Evolutionary conservation across 2,329 filamentous ascomycete species (phyloP), one percentile per base, ranked within the genome.

Genomic region (Aaosphaeria arxii): DNA sequence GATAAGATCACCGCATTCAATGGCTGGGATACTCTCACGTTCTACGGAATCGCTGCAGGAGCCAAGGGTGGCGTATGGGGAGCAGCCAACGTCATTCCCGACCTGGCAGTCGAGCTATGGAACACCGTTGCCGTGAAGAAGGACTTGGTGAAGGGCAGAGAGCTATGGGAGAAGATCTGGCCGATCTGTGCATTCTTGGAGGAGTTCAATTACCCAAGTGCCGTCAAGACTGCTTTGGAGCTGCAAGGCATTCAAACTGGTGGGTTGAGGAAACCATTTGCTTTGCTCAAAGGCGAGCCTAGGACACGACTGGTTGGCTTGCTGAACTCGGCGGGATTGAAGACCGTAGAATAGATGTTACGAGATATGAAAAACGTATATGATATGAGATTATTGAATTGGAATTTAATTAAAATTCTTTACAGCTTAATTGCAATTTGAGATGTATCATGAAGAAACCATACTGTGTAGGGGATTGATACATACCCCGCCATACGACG

Each of bases 21-120:
- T 47, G 77, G 77, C 1, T 80, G 77, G 77, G 77, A 80, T 49
- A 79, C 76, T 0, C 61, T 80, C 11, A 80, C 77, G 0, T 80
- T 80, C 56, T 79, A 79, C 51, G 76, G 77, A 7, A 61, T 80
- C 7, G 74, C 73, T 0, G 76, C 76, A 1, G 77, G 77, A 0
- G 74, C 75, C 6, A 74, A 74, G 41, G 77, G 77, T 3, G 74
- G 72, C 3, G 73, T 79, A 1, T 79, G 77, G 77, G 77, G 77
- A 1, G 74, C 77, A 0, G 72, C 76, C 2, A 79, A 80, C 48
- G 64, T 79, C 11, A 74, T 79, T 7, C 77, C 77, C 0, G 76
- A 79, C 51, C 58, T 79, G 13, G 74, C 74, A 0, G 65, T 76
- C 11, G 59, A 76, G 58, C 59, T 80, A 1, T 79, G 74, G 71